These are phyloP conservation scores for Marasmius fiardii DNA, from an alignment of 1,284 basidiomycete genomes.

Conservation along the genomic window DNA sequence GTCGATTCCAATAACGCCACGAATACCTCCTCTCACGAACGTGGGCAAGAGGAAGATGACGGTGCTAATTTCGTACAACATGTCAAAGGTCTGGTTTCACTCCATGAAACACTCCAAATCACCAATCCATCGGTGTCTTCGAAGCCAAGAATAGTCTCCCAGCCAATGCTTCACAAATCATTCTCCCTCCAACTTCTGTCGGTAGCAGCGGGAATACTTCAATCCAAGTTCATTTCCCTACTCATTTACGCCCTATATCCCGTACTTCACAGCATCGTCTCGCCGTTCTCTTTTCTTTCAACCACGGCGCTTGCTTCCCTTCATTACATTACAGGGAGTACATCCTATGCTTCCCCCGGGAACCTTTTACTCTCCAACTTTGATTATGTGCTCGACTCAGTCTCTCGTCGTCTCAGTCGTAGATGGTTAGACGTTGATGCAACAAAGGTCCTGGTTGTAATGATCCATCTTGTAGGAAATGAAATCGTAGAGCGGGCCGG, in stretches of 20 bases:
- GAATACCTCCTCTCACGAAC: constrained; percentile 19
- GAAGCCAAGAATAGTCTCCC: constrained; percentile 24
- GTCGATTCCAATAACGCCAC: constrained; percentile 23
- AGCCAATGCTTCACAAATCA: constrained; percentile 54
- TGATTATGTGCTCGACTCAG: constrained; percentile 89
- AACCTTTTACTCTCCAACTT: constrained; percentile 90
- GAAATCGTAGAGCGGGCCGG: constrained; percentile 84
- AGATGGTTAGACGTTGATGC: constrained; percentile 78
- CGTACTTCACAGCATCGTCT: constrained; percentile 78
- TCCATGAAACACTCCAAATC: constrained; percentile 43
- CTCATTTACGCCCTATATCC: constrained; percentile 83
- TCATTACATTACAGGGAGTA: constrained; percentile 60
- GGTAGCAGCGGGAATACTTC: constrained; percentile 63
- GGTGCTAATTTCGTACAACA: constrained; percentile 40
- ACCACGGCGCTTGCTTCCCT: constrained; percentile 71
- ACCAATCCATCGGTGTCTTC: constrained; percentile 20
- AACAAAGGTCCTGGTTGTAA: constrained; percentile 75
- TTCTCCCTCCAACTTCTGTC: constrained; percentile 73
- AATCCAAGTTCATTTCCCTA: constrained; percentile 64
- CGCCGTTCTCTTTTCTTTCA: constrained; percentile 62
- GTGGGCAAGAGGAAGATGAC: constrained; percentile 26
- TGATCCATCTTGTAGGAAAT: constrained; percentile 81
- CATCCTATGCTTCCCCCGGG: constrained; percentile 79
- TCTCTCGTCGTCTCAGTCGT: constrained; percentile 76
- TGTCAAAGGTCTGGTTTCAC: constrained; percentile 46